Evolutionary conservation across 2,329 filamentous ascomycete species (phyloP), one percentile per base, ranked within the genome.

Genomic region (Bipolaris bicolor): DNA sequence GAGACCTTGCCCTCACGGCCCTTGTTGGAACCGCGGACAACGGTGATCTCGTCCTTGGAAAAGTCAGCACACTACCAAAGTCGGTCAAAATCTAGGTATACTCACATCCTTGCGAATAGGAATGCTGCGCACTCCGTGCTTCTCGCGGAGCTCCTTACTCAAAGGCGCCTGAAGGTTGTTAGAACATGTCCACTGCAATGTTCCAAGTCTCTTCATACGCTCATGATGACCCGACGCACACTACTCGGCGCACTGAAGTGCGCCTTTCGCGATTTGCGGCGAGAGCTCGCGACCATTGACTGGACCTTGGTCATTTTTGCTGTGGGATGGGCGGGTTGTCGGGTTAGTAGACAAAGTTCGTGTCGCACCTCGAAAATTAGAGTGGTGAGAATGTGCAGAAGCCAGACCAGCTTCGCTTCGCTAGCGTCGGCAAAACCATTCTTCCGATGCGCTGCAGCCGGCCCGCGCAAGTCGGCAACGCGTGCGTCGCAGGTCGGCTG

Each of bases 231-330:
- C 80, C 95, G 92, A 83, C 95, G 93, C 79, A 91, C 87, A 85
- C 90, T 92, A 81, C 93, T 97, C 73, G 93, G 92, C 72, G 95
- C 95, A 80, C 86, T 85, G 88, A 96, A 99, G 88, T 99, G 94
- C 80, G 92, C 91, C 87, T 97, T 97, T 83, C 95, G 92, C 84
- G 92, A 95, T 92, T 99, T 99, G 85, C 94, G 90, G 84, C 94
- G 89, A 79, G 92, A 97, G 82, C 91, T 91, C 81, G 85, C 80
- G 77, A 92, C 55, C 56, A 60, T 60, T 59, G 60, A 79, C 83
- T 85, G 88, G 79, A 90, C 83, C 82, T 90, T 91, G 77, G 83
- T 86, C 89, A 91, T 91, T 81, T 80, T 86, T 84, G 72, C 71
- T 76, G 76, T 61, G 56, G 57, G 65, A 67, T 67, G 61, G 63